Percentiles rank a stretch among this genome's conserved stretches.
Conservation (phyloP, 306 rosid species). For the Benincasa hispida region DNA sequence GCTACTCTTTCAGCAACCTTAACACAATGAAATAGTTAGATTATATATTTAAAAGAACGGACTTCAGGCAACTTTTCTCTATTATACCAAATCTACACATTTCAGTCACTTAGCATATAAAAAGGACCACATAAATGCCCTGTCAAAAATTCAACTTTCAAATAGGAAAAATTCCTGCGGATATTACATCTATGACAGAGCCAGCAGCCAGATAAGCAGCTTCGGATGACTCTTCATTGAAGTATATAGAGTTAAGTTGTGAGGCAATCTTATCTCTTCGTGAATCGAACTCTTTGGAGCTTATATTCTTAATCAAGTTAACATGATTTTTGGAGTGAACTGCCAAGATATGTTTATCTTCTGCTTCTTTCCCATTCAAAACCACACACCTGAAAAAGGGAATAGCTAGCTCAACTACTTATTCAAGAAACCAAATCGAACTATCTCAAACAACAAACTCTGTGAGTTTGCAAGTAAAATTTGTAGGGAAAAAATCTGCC, state of each 20-base stretch:
- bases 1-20: slow-evolving; percentile 76
- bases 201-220: slow-evolving; percentile 92
- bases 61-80: background rate
- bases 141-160: background rate
- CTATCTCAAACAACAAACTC: background rate
- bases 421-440: background rate
- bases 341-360: slow-evolving; percentile 36
- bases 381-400: slow-evolving; percentile 58
- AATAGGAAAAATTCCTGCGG: background rate
- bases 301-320: slow-evolving; percentile 47
- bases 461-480: background rate
- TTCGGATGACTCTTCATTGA: slow-evolving; percentile 76
- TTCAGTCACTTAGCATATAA: background rate
- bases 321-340: slow-evolving; percentile 61
- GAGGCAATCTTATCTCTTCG: slow-evolving; percentile 36
- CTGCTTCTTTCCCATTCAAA: slow-evolving; percentile 64
- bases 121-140: background rate
- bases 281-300: slow-evolving; percentile 37
- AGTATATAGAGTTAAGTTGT: slow-evolving; percentile 48
- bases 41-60: background rate
- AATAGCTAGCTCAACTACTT: background rate
- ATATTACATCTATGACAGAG: slow-evolving; percentile 55
- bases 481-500: background rate
- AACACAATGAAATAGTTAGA: slow-evolving; percentile 5
- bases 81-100: background rate